Base-by-base conservation (phyloP, 306 rosid genomes). In the Sindora glabra region DNA sequence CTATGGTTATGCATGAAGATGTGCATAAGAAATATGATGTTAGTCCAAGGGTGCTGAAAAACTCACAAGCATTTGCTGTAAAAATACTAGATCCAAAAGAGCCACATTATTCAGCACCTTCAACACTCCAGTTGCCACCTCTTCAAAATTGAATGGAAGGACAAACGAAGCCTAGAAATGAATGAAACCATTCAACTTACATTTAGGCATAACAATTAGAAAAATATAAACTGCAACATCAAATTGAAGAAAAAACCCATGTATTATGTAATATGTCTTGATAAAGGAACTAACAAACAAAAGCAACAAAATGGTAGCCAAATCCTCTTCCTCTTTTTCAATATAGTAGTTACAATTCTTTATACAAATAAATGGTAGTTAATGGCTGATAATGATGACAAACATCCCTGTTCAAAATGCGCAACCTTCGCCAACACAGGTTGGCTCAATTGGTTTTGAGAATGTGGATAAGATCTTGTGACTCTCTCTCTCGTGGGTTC, bases 131-230 rank as follows among this genome's bases (percentile, higher is more conserved):
- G 92, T 70, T 33, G 98, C 96, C 67, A 83, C 96, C 81, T 92
- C 98, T 74, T 92, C 98, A 83, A 92, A 92, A 86, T 92, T 92
- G 50, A 94, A 88, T 25, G 98, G 98, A 74, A 92, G 98, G 76
- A 75, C 65, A 76, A 76, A 89, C 2, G 89, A 70, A 45, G 78
- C 86, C 98, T 92, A 75, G 48, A 76, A 56, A 64, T 69, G 59
- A 70, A 72, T 36, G 64, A 65, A 75, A 44, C 21, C 48, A 48
- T 34, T 76, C 69, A 59, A 53, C 50, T 55, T 34, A 6, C 36
- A 22, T 15, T 10, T 36, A 42, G 56, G 48, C 34, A 67, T 52
- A 67, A 59, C 54, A n/a, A n/a, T n/a, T n/a, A n/a, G n/a, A n/a
- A n/a, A n/a, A n/a, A n/a, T n/a, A n/a, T n/a, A n/a, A n/a, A n/a